Conservation (phyloP, 768 basidiomycete species). For the Mycena indigotica region DNA sequence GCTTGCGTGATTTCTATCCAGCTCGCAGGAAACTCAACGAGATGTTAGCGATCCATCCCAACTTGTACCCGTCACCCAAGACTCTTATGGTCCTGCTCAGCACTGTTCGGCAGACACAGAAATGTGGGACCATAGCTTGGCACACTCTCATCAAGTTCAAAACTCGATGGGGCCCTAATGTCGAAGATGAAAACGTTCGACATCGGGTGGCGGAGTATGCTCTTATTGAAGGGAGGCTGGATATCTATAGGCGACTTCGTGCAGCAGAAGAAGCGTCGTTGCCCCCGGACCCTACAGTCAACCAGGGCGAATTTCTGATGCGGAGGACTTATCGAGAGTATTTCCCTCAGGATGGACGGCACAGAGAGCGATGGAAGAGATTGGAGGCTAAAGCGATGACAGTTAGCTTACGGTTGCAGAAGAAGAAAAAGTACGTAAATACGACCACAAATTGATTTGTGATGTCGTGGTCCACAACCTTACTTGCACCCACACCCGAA, state of each 20-base stretch:
- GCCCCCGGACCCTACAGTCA: too few relatives aligned
- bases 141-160: constrained; percentile 48
- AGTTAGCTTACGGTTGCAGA: constrained; percentile 14
- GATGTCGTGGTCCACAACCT: constrained; percentile 6
- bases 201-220: constrained; percentile 61
- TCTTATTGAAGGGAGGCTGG: constrained; percentile 63
- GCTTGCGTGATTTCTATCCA: constrained; percentile 47
- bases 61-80: constrained; percentile 56
- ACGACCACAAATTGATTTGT: constrained; percentile 5
- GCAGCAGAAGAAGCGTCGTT: constrained; percentile 17
- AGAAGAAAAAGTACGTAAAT: constrained; percentile 1
- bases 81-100: constrained; percentile 63
- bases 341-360: constrained; percentile 12
- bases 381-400: constrained; percentile 14
- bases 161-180: constrained; percentile 54
- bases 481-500: constrained; percentile 2
- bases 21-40: constrained; percentile 46
- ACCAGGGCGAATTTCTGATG: background rate
- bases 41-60: constrained; percentile 48
- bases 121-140: constrained; percentile 58
- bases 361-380: constrained; percentile 14
- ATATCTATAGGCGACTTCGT: constrained; percentile 44
- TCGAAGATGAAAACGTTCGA: constrained; percentile 61
- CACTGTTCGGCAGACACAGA: constrained; percentile 48
- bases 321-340: constrained; percentile 12